Base-by-base conservation (phyloP, 441 rosid species). In the Flueggea neowawraea region DNA sequence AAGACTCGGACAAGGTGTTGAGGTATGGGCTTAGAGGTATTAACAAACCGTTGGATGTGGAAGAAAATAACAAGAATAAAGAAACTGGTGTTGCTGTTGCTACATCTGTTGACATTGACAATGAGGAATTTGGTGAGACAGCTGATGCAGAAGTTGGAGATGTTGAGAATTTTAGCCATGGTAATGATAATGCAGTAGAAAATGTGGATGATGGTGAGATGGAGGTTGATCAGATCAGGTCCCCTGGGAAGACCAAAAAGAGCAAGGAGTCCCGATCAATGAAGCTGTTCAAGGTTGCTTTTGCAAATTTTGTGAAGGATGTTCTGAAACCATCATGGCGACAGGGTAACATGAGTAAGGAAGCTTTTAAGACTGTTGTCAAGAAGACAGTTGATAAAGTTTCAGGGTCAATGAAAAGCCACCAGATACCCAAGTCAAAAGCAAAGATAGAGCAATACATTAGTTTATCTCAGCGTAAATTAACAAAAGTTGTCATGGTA, bases 331-430 rank as follows among this genome's bases (percentile, higher is more conserved):
- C 98, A 4, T 88, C 94, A 6, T 92, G 97, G 98, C 79, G 82
- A 53, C 90, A 92, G 69, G 96, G 98, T 69, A 85, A 86, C 64
- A 92, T 92, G 96, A 92, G 98, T 78, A 92, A 90, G 79, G 97
- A 92, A 72, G 93, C 97, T 56, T 92, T 90, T 65, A 92, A 92
- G 79, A 92, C 90, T 52, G 87, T 92, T 56, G 96, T 90, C 58
- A 90, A 90, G 82, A 90, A 91, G 76, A 85, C 83, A 4, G 97
- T 92, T 47, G 98, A 90, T 48, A 92, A 92, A 73, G 98, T 90
- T 7, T 76, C 92, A 10, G 91, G 84, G 56, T 88, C 96, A 54
- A 86, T 82, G 96, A 85, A 84, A 72, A 75, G 79, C 72, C 89
- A 73, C 67, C 91, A 73, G 31, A n/a, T n/a, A n/a, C 98, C 94